phyloP scores from a whole-genome alignment of 176 grass and related monocot genomes.

The Hsuehochloa calcarea region DNA sequence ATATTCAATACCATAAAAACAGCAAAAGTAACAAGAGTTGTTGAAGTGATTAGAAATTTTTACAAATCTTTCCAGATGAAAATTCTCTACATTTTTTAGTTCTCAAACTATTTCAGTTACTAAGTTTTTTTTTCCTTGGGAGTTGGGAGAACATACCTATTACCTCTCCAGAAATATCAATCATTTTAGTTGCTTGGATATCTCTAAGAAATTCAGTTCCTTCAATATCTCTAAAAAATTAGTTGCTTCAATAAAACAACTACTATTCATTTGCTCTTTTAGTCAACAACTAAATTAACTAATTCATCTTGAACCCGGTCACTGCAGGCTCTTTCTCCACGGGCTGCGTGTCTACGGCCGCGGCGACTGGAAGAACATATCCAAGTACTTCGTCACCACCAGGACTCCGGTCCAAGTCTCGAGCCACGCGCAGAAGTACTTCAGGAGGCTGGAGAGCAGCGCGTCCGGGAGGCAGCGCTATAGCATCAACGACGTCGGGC shows the following conservation, averaged over 20 bases:
- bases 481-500: slow-evolving; percentile 23
- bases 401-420: slow-evolving; percentile 24
- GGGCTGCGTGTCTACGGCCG: background rate
- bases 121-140: background rate
- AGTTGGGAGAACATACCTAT: background rate
- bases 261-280: background rate
- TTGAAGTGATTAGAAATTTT: background rate
- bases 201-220: background rate
- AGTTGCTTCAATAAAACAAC: background rate
- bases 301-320: background rate
- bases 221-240: background rate
- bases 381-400: slow-evolving; percentile 20
- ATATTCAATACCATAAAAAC: background rate
- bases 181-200: background rate
- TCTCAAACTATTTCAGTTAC: background rate
- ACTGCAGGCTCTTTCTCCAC: background rate
- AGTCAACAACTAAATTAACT: background rate
- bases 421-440: slow-evolving; percentile 41
- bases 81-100: background rate
- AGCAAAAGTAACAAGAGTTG: background rate
- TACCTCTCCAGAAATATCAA: background rate
- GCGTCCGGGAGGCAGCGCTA: background rate
- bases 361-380: slow-evolving; percentile 30
- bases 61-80: background rate
- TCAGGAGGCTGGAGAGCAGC: background rate